phyloP scores from a whole-genome alignment of 2,329 filamentous ascomycete genomes.

The Byssochlamys sp. region DNA sequence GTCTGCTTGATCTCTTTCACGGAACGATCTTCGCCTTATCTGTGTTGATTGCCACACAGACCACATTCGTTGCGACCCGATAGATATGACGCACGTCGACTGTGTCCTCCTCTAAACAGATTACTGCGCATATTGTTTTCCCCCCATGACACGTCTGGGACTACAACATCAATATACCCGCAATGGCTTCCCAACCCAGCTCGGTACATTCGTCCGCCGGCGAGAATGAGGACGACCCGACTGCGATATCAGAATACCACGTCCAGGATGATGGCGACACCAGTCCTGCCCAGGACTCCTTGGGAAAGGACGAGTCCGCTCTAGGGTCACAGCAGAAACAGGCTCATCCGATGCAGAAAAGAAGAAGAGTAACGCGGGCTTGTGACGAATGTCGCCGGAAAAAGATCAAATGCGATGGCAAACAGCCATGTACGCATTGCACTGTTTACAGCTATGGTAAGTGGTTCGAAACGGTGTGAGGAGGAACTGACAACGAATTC shows the following conservation, averaged over 20 bases:
- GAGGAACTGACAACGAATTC: not conserved
- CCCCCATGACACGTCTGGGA: not conserved
- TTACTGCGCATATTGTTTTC: not conserved
- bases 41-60: not conserved
- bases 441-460: conserved; percentile 96
- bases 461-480: conserved; percentile 13
- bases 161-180: not conserved
- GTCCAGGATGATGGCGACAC: conserved; percentile 8
- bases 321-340: conserved; percentile 21
- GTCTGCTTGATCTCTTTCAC: not conserved
- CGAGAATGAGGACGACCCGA: conserved; percentile 5
- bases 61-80: not conserved
- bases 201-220: conserved; percentile 3
- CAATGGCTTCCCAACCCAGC: conserved; percentile 4
- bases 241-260: conserved; percentile 4
- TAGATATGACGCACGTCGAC: not conserved
- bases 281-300: not conserved
- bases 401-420: conserved; percentile 80
- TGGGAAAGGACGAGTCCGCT: conserved; percentile 11
- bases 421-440: conserved; percentile 86
- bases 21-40: not conserved
- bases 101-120: not conserved
- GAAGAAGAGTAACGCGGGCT: conserved; percentile 66
- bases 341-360: conserved; percentile 57
- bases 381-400: conserved; percentile 76